These are phyloP conservation scores for Phytophthora citrophthora DNA, from an alignment of 352 stramenopile species.

Conservation along the genomic window DNA sequence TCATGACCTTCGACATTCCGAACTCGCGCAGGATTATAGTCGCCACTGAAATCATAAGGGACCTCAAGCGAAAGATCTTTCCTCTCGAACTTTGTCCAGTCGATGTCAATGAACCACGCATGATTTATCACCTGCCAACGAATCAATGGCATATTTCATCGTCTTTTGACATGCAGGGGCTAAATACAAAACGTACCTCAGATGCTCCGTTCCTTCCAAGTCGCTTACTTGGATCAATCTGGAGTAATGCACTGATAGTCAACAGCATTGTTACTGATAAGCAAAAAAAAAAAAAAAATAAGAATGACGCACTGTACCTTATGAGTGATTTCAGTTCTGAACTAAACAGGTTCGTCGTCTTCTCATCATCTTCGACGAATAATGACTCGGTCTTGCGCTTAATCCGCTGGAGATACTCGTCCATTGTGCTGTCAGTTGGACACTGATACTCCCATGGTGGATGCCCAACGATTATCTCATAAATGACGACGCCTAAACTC, in stretches of 20 bases:
- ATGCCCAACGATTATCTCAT: conserved; percentile 69
- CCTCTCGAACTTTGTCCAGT: conserved; percentile 47
- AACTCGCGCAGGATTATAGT: conserved; percentile 34
- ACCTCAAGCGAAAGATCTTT: conserved; percentile 18
- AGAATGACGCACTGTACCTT: conserved; percentile 19
- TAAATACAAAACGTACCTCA: conserved; percentile 26
- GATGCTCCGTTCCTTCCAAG: conserved; percentile 45
- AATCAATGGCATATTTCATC: background rate
- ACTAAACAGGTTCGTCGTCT: conserved; percentile 1
- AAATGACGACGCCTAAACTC: conserved; percentile 75
- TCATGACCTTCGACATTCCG: conserved; percentile 2
- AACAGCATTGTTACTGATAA: background rate
- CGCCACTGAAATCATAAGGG: conserved; percentile 40
- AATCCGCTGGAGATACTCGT: conserved; percentile 47
- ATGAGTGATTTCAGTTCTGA: conserved; percentile 37
- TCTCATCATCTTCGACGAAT: conserved; percentile 8
- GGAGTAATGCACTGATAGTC: conserved; percentile 25
- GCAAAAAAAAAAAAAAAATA: background rate
- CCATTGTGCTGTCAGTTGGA: conserved; percentile 18
- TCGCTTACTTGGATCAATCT: conserved; percentile 44
- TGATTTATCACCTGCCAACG: conserved; percentile 59
- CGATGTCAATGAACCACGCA: conserved; percentile 62
- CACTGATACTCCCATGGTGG: conserved; percentile 80
- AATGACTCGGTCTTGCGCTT: conserved; percentile 4
- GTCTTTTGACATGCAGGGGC: too few species aligned